Evolutionary conservation across 1,284 basidiomycete genomes (phyloP), one percentile per base, ranked within the genome.

Genomic region (Pholiota adiposa): DNA sequence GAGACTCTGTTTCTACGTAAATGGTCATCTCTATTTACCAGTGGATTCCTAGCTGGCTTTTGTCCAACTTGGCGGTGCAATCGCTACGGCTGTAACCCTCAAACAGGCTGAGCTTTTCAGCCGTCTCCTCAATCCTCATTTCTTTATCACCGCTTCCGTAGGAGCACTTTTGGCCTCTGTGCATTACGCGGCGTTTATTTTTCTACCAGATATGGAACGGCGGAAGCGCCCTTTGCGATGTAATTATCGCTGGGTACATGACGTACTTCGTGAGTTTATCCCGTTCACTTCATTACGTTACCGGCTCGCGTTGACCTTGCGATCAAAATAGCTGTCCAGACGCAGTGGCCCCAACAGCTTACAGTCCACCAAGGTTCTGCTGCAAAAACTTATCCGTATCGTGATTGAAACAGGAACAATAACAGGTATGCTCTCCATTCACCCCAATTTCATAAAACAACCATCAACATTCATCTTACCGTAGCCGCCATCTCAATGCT

Each of bases 211-310:
- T 70, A 3, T 70, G 69, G 69, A 67, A 65, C 50, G 66, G 65
- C 9, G 58, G 56, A 16, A 65, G 65, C 31, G 66, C 65, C 6
- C 14, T 65, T 6, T 65, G 66, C 56, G 67, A 69, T 53, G 56
- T 69, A 2, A 62, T 67, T 19, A 70, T 69, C 49, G 66, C 69
- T 1, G 59, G 54, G 12, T 63, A 51, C 25, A 70, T 70, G 69
- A 70, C 67, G 36, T 70, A 65, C 55, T 67, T 63, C 46, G 68
- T 68, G 25, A 34, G 64, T 59, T 14, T 23, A 16, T 34, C 5
- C 14, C n/a, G n/a, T 2, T 29, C 21, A 4, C 18, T 16, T 3
- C 18, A 46, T 52, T 4, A 11, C 41, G 5, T 6, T 31, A 8
- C 12, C 5, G 41, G 52, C 23, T 16, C 21, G 34, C 41, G 8